Base-by-base conservation (phyloP, 1,284 basidiomycete species). In the Heterobasidion parviporum region DNA sequence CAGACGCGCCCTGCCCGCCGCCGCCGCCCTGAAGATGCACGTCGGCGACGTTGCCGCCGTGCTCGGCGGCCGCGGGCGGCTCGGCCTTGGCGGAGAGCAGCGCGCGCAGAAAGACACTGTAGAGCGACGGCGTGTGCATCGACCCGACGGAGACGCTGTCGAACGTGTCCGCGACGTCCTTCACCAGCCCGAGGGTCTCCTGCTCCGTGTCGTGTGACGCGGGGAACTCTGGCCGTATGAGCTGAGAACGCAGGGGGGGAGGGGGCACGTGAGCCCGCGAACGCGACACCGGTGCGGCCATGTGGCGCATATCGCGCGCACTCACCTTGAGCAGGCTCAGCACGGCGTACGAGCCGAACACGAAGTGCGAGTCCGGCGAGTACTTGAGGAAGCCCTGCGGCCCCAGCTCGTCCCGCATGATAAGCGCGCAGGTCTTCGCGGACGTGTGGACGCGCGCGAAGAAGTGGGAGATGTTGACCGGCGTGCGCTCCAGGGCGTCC, bases 281-380 rank as follows among this genome's bases (percentile, higher is more conserved):
- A 3, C 48, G n/a, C 20, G 32, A 32, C 9, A 10, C 16, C 26
- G 44, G 38, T 32, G 43, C 20, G 18, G 32, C 33, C 10, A 14
- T 26, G 16, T 38, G 6, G 20, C 15, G 26, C n/a, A 53, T 8
- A 18, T 34, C 44, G n/a, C 18, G 26, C 26, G 26, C 26, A 71
- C 72, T 61, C 55, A 93, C 89, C 83, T 95, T 95, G 57, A 96
- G 74, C 57, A 95, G 73, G 62, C 88, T 94, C 56, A 95, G 73
- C 12, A 94, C 84, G 15, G 91, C 87, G 71, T 97, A 98, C 10
- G 90, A 91, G 54, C 85, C 84, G 75, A 92, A 89, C 26, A 98
- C 92, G 65, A 92, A 96, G 65, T 93, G 90, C 8, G 92, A 91
- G 68, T 98, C 95, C 0, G 93, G 90, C 0, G 92, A 83, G 68